These are phyloP conservation scores for Myrmaecium sp. DNA, from an alignment of 2,329 filamentous ascomycete species.

Conservation along the genomic window DNA sequence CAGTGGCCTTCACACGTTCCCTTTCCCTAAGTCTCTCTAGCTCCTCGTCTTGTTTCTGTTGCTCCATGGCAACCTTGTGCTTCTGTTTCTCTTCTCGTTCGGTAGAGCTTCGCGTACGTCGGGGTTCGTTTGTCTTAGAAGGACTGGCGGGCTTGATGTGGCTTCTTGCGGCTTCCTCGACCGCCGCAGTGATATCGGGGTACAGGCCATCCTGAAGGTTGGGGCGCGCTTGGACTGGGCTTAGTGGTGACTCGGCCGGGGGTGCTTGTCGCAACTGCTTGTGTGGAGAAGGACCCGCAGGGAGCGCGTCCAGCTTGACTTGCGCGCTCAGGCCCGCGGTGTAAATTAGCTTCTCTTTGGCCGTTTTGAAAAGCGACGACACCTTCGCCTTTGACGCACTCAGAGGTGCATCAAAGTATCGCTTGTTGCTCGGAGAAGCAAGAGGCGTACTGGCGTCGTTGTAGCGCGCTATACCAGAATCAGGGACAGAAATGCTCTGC, in stretches of 20 bases:
- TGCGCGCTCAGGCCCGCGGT: slow-evolving; percentile 43
- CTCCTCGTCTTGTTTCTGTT: slow-evolving; percentile 43
- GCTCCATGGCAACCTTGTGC: slow-evolving; percentile 45
- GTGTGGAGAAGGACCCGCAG: no score
- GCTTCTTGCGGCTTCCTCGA: slow-evolving; percentile 13
- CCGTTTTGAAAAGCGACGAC: slow-evolving; percentile 77
- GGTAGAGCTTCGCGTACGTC: slow-evolving; percentile 41
- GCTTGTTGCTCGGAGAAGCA: slow-evolving; percentile 35
- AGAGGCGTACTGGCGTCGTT: slow-evolving; percentile 37
- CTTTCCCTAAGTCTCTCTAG: slow-evolving; percentile 52
- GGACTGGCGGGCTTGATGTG: slow-evolving; percentile 13
- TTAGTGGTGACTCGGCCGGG: no score
- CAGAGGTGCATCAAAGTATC: slow-evolving; percentile 55
- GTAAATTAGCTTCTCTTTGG: slow-evolving; percentile 70
- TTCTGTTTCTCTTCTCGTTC: slow-evolving; percentile 43
- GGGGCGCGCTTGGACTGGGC: slow-evolving; percentile 13
- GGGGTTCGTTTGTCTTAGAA: slow-evolving; percentile 15
- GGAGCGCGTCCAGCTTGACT: slow-evolving; percentile 38
- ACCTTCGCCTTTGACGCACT: slow-evolving; percentile 88
- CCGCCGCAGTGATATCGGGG: no score
- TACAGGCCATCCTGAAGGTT: slow-evolving; percentile 11
- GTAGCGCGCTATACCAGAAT: slow-evolving; percentile 21
- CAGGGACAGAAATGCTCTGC: slow-evolving; percentile 35
- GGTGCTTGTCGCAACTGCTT: no score
- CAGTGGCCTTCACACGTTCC: slow-evolving; percentile 49